These are phyloP conservation scores for Phyllosticta capitalensis DNA, from an alignment of 2,329 filamentous ascomycete genomes.

Conservation along the genomic window DNA sequence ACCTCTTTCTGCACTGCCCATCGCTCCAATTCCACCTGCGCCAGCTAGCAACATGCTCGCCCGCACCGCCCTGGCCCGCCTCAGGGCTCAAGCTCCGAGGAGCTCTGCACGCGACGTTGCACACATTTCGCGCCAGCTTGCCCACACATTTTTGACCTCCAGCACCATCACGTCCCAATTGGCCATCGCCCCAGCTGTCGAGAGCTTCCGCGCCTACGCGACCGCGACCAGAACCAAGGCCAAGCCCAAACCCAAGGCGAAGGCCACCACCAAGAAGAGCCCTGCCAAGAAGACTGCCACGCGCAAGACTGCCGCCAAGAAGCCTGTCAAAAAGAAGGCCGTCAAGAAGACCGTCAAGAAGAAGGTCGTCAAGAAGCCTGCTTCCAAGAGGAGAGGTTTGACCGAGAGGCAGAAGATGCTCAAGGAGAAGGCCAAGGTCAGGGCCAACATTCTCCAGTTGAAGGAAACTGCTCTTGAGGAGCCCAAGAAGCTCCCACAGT, in stretches of 20 bases:
- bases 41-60: conserved; percentile 21
- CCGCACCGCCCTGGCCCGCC: conserved; percentile 26
- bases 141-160: conserved; percentile 15
- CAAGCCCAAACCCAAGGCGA: conserved; percentile 14
- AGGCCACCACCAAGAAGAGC: conserved; percentile 4
- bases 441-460: conserved; percentile 18
- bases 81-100: conserved; percentile 26
- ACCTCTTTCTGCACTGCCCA: not conserved
- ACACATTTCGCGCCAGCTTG: conserved; percentile 24
- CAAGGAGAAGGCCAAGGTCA: conserved; percentile 17
- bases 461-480: conserved; percentile 20
- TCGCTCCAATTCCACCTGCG: not conserved
- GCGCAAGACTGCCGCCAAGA: conserved; percentile 9
- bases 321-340: conserved; percentile 4
- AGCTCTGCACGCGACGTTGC: conserved; percentile 27
- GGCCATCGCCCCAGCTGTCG: conserved; percentile 16
- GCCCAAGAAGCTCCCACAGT: conserved; percentile 19
- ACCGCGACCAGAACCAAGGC: conserved; percentile 24
- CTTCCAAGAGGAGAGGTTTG: conserved; percentile 14
- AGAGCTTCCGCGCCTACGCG: conserved; percentile 25
- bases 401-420: conserved; percentile 16
- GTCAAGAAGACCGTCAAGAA: conserved; percentile 4
- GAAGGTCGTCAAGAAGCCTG: conserved; percentile 1
- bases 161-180: conserved; percentile 13
- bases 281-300: conserved; percentile 4